These are phyloP conservation scores for Fusarium brevicatenulatum DNA, from an alignment of 2,329 filamentous ascomycete species.

Conservation along the genomic window DNA sequence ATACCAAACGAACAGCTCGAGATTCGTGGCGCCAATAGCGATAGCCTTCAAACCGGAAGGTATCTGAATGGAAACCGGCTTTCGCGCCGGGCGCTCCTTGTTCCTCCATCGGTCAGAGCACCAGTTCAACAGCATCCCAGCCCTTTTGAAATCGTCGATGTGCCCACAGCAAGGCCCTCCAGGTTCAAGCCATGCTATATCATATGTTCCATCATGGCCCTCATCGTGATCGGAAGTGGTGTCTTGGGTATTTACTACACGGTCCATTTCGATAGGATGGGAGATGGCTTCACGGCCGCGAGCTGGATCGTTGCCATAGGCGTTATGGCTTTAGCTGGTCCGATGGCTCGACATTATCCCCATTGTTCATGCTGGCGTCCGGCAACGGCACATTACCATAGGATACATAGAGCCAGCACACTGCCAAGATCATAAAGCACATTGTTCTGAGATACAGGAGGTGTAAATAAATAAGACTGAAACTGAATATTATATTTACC, in stretches of 20 bases:
- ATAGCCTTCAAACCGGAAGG: rapidly evolving
- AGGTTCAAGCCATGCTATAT: not conserved
- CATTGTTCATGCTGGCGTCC: not conserved
- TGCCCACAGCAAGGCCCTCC: not conserved
- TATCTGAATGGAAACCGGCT: rapidly evolving
- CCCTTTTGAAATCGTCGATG: rapidly evolving
- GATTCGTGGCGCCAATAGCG: rapidly evolving
- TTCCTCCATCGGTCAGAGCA: too few relatives aligned
- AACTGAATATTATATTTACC: rapidly evolving
- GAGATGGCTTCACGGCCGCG: not conserved
- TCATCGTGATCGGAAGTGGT: not conserved
- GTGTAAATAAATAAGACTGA: rapidly evolving
- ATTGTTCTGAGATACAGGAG: rapidly evolving
- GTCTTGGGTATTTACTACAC: not conserved
- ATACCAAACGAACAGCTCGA: rapidly evolving
- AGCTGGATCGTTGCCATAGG: not conserved
- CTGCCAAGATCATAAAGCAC: not conserved
- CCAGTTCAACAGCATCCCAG: not conserved
- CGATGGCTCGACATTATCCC: not conserved
- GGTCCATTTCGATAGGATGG: not conserved
- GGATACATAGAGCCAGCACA: not conserved
- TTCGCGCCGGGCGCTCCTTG: rapidly evolving
- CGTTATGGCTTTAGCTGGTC: not conserved
- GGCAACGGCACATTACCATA: not conserved
- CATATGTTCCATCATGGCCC: not conserved